Evolutionary conservation across 1,284 basidiomycete species (phyloP).

Genomic region (Ceratobasidium sp.): DNA sequence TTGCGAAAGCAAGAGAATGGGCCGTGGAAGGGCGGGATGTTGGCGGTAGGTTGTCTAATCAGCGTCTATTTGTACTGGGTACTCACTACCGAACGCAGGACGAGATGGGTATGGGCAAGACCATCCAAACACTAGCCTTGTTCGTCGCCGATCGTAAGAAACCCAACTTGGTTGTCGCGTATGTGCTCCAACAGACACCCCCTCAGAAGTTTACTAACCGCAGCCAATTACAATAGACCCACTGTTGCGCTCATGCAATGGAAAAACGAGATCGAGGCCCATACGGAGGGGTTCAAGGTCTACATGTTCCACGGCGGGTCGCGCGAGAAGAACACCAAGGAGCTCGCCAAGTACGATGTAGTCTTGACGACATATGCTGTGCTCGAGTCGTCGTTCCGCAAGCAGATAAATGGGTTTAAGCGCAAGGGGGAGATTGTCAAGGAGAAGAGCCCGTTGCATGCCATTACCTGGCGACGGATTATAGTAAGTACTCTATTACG

Average conservation of each 20-base stretch:
- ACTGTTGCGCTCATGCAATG: constrained; percentile 99
- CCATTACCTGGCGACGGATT: constrained; percentile 87
- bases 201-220: neutral
- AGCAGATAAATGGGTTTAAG: constrained; percentile 93
- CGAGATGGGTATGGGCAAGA: constrained; percentile 99
- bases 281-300: constrained; percentile 79
- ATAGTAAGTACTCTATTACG: constrained; percentile 62
- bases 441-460: constrained; percentile 89
- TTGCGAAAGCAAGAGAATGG: constrained; percentile 94
- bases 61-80: neutral
- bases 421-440: constrained; percentile 87
- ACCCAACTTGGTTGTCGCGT: constrained; percentile 94
- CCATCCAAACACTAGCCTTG: constrained; percentile 95
- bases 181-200: constrained; percentile 55
- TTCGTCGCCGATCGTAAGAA: constrained; percentile 82
- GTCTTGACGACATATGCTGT: constrained; percentile 60
- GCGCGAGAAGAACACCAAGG: constrained; percentile 71
- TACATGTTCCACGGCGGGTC: constrained; percentile 92
- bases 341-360: constrained; percentile 89
- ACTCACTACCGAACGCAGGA: constrained; percentile 65
- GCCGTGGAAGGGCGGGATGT: constrained; percentile 91
- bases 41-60: constrained; percentile 73
- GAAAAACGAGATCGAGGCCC: constrained; percentile 92
- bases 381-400: constrained; percentile 74
- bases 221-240: constrained; percentile 64